phyloP scores from a whole-genome alignment of 441 rosid genomes.

The Eutrema salsugineum region DNA sequence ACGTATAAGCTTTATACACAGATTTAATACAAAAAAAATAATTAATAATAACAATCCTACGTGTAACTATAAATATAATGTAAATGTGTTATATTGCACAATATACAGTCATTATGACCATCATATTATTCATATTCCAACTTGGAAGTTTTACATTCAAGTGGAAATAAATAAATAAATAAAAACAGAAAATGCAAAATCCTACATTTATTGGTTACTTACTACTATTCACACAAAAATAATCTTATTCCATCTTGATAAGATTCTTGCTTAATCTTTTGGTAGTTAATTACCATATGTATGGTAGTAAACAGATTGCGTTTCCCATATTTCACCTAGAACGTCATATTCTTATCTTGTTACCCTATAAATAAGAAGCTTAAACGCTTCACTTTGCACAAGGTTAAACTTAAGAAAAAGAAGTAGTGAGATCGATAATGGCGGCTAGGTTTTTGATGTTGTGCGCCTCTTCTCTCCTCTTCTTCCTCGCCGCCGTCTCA shows the following conservation, averaged over 20 bases:
- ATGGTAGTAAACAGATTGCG: not conserved
- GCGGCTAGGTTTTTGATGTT: conserved; percentile 18
- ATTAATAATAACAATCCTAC: not conserved
- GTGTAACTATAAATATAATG: not conserved
- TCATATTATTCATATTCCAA: not conserved
- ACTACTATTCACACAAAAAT: not conserved
- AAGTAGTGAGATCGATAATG: not conserved
- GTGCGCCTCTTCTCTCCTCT: conserved; percentile 3
- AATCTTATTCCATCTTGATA: conserved; percentile 2
- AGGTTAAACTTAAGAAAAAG: not conserved
- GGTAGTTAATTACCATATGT: not conserved
- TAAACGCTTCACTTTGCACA: not conserved
- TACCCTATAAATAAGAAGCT: conserved; percentile 13
- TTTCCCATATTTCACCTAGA: not conserved
- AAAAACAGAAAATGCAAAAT: not conserved
- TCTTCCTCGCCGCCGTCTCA: conserved; percentile 12
- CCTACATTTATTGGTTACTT: not conserved
- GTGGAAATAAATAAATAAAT: not conserved
- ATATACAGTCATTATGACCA: not conserved
- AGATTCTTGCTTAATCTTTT: not conserved
- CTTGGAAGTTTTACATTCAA: not conserved
- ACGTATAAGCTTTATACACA: not conserved
- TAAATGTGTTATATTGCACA: not conserved
- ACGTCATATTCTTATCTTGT: not conserved
- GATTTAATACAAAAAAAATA: not conserved